Conservation (phyloP, 345 rosid species). For the Murraya paniculata region DNA sequence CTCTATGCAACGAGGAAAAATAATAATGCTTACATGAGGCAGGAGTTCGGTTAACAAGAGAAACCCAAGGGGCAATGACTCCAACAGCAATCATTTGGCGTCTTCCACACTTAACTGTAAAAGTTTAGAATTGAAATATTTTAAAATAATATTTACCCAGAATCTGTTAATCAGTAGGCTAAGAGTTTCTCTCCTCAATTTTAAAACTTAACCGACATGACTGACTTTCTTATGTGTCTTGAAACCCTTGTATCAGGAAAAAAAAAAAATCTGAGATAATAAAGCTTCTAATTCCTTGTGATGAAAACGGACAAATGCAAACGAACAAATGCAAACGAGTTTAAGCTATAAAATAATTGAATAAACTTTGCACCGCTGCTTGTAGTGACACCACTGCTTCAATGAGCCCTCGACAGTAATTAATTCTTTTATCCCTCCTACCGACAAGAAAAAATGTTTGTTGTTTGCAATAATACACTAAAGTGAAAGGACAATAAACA, state of each 20-base stretch:
- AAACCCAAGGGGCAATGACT: constrained; percentile 55
- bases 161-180: neutral
- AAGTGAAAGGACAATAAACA: neutral
- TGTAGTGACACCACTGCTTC: neutral
- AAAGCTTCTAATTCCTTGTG: neutral
- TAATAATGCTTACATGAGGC: constrained; percentile 53
- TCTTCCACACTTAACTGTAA: constrained; percentile 57
- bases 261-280: neutral
- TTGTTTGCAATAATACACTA: neutral
- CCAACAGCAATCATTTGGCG: constrained; percentile 63
- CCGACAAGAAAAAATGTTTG: neutral
- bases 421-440: neutral
- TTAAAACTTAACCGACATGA: neutral
- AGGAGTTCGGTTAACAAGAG: constrained; percentile 48
- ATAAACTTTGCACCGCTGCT: neutral
- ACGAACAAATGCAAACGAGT: neutral
- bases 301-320: neutral
- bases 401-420: neutral
- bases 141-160: neutral
- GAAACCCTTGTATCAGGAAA: neutral
- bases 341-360: neutral
- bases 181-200: neutral
- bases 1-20: neutral
- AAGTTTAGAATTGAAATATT: neutral
- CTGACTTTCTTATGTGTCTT: neutral